A percentile compares a stretch with the other conserved stretches of the same genome.
phyloP scores from a whole-genome alignment of 768 basidiomycete genomes.

The Lentinula edodes region DNA sequence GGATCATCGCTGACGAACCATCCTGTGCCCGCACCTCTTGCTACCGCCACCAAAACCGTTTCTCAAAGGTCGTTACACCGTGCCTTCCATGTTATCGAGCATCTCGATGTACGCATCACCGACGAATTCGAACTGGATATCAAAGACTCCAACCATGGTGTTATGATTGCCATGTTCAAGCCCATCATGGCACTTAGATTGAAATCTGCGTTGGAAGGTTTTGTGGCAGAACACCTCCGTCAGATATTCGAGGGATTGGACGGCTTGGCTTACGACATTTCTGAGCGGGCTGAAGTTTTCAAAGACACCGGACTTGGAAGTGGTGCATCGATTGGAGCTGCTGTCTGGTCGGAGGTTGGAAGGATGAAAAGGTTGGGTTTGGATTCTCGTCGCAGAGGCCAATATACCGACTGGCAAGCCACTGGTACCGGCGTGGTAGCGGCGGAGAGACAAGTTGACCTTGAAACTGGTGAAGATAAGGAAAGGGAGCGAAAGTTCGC shows the following conservation, averaged over 20 bases:
- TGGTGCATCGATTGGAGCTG: constrained; percentile 47
- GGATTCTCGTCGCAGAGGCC: constrained; percentile 22
- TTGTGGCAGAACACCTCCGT: constrained; percentile 51
- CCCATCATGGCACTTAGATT: constrained; percentile 54
- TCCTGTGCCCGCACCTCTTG: background rate
- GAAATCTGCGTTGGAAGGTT: constrained; percentile 53
- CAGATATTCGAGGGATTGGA: constrained; percentile 48
- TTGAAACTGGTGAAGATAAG: constrained; percentile 20
- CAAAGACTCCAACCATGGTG: constrained; percentile 56
- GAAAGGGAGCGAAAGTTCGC: constrained; percentile 39
- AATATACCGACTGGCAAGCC: constrained; percentile 40
- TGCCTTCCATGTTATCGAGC: constrained; percentile 57
- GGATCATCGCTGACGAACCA: background rate
- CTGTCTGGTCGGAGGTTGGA: constrained; percentile 67
- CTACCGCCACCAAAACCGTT: constrained; percentile 18
- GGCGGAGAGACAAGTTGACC: constrained; percentile 28
- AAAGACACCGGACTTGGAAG: constrained; percentile 52
- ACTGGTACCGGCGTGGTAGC: constrained; percentile 64
- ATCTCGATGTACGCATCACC: constrained; percentile 46
- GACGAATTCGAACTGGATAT: constrained; percentile 52
- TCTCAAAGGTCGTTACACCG: constrained; percentile 37
- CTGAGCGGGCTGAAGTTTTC: constrained; percentile 56
- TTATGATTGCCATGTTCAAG: constrained; percentile 57
- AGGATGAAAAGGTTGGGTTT: constrained; percentile 34
- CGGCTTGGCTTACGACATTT: constrained; percentile 53